Percentiles rank a stretch among this genome's conserved stretches.
These are phyloP conservation scores for Spirogloea muscicola DNA, from an alignment of 139 green algal genomes.

Conservation along the genomic window DNA sequence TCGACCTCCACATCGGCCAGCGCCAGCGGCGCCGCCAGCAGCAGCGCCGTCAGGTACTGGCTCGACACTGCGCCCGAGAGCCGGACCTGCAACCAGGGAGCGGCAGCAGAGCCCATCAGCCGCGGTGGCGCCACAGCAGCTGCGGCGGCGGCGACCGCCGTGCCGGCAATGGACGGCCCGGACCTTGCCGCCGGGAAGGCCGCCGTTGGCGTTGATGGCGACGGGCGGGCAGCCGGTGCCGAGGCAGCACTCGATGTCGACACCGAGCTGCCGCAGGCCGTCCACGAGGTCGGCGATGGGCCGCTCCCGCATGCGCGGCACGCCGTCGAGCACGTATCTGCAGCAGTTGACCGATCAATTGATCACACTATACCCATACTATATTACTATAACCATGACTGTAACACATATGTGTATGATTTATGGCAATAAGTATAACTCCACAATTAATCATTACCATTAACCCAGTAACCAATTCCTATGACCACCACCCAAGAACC, in stretches of 20 bases:
- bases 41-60: conserved; percentile 95
- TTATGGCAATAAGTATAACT: neutral
- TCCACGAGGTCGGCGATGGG: conserved; percentile 76
- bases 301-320: conserved; percentile 88
- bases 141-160: neutral
- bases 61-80: conserved; percentile 49
- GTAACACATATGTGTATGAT: neutral
- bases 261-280: conserved; percentile 79
- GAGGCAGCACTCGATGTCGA: conserved; percentile 82
- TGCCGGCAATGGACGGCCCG: neutral
- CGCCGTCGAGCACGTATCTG: conserved; percentile 52
- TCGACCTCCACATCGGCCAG: conserved; percentile 64
- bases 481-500: neutral
- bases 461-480: neutral
- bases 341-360: neutral
- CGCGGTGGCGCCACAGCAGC: neutral
- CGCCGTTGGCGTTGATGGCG: conserved; percentile 66
- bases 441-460: neutral
- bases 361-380: neutral
- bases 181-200: conserved; percentile 79
- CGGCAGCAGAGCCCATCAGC: neutral
- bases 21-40: conserved; percentile 93
- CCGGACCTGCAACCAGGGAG: conserved; percentile 18
- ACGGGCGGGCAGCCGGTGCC: conserved; percentile 96
- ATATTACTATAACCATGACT: neutral